Percentiles rank a stretch among this genome's conserved stretches.
Evolutionary conservation across 163 green algal species (phyloP).

Genomic region (Botryococcus braunii): DNA sequence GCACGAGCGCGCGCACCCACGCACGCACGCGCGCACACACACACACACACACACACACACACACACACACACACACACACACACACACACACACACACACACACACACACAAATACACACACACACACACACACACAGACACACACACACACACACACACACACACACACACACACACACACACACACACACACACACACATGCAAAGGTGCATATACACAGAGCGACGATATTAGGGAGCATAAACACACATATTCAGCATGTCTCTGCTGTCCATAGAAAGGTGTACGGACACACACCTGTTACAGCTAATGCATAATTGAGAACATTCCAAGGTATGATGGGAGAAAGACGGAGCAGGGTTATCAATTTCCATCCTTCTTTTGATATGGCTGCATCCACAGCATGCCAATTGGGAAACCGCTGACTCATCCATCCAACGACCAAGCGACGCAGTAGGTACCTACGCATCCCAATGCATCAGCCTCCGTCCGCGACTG

Average conservation of each 20-base stretch:
- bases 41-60: no score
- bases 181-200: not conserved
- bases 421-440: constrained; percentile 27
- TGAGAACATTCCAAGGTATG: constrained; percentile 76
- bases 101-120: no score
- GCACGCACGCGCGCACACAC: no score
- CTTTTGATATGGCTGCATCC: constrained; percentile 34
- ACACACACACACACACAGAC: not conserved
- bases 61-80: no score
- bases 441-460: constrained; percentile 47
- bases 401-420: constrained; percentile 54
- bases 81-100: no score
- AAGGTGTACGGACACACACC: no score
- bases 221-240: no score
- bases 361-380: constrained; percentile 74
- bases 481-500: not conserved
- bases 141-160: not conserved
- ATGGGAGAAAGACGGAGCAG: constrained; percentile 68
- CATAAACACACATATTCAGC: no score
- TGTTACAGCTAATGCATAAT: constrained; percentile 69
- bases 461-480: constrained; percentile 29
- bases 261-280: no score
- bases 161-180: not conserved
- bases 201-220: not conserved
- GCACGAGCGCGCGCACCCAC: no score